A percentile compares a stretch with the other conserved stretches of the same genome.
Conservation (phyloP, 2,329 filamentous ascomycete species). For the Hirsutella minnesotensis region DNA sequence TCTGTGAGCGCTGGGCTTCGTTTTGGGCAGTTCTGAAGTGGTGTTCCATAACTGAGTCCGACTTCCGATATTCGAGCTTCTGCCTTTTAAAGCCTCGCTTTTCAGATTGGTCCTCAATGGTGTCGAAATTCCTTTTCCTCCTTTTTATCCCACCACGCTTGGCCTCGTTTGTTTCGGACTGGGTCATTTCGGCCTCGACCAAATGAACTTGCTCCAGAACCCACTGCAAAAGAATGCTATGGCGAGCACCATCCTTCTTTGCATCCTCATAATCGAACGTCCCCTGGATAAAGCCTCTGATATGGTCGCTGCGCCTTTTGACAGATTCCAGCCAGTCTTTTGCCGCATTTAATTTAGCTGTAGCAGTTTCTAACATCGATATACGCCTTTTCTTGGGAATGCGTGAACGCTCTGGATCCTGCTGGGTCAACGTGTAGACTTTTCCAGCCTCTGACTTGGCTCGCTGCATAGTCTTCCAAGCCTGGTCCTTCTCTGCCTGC, state of each 20-base stretch:
- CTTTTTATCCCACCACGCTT: neutral
- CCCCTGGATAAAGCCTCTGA: constrained; percentile 2
- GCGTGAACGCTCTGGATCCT: neutral
- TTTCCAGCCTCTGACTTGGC: constrained; percentile 1
- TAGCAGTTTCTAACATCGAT: constrained; percentile 1
- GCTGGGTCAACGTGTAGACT: constrained; percentile 3
- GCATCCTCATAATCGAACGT: constrained; percentile 2
- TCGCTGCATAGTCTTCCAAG: neutral
- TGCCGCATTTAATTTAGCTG: neutral
- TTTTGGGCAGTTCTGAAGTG: neutral
- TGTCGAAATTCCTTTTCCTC: neutral
- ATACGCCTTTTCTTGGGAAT: constrained; percentile 3
- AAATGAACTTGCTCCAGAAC: constrained; percentile 12
- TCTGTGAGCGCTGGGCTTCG: neutral
- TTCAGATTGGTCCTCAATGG: neutral
- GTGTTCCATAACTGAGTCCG: no score
- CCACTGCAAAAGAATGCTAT: constrained; percentile 13
- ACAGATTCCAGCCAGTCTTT: neutral
- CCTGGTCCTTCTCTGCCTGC: constrained; percentile 1
- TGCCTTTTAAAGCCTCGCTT: neutral
- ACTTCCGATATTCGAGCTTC: neutral
- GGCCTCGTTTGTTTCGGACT: neutral
- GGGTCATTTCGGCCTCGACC: constrained; percentile 11
- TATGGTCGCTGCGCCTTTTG: neutral
- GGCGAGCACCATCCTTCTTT: constrained; percentile 7